These are phyloP conservation scores for Colletotrichum sp. DNA, from an alignment of 2,329 filamentous ascomycete species.

Conservation along the genomic window DNA sequence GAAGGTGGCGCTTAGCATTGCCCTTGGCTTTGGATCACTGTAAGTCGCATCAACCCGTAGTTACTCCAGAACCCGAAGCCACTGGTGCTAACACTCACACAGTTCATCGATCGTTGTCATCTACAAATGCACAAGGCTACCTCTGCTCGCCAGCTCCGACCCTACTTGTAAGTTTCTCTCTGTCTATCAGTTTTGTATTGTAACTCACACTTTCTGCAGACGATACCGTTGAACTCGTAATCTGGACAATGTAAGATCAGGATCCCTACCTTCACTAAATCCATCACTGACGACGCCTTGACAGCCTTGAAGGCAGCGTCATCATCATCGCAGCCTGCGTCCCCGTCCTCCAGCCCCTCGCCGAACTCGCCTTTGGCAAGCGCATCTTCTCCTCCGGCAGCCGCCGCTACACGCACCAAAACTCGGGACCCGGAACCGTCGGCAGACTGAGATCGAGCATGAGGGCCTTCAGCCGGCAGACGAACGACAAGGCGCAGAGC, in stretches of 20 bases:
- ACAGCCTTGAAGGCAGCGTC: slow-evolving; percentile 34
- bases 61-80: neutral
- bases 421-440: neutral
- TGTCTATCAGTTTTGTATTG: rapidly evolving
- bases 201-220: slow-evolving; percentile 16
- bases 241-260: slow-evolving; percentile 48
- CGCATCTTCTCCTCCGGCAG: slow-evolving; percentile 5
- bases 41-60: slow-evolving; percentile 20
- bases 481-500: neutral
- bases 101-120: slow-evolving; percentile 30
- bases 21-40: slow-evolving; percentile 44
- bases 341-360: slow-evolving; percentile 36
- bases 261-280: rapidly evolving
- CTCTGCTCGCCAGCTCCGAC: slow-evolving; percentile 28
- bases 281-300: neutral
- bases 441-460: neutral
- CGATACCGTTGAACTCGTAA: slow-evolving; percentile 44
- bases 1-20: slow-evolving; percentile 41
- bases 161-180: slow-evolving; percentile 23
- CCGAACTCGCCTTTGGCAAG: neutral
- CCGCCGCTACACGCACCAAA: neutral
- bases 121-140: slow-evolving; percentile 39
- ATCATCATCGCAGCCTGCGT: slow-evolving; percentile 40
- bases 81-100: neutral
- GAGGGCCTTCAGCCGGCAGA: neutral